Percentiles rank a stretch among this genome's conserved stretches.
Evolutionary conservation across 1,284 basidiomycete genomes (phyloP).

Genomic region (Ustilago sp.): DNA sequence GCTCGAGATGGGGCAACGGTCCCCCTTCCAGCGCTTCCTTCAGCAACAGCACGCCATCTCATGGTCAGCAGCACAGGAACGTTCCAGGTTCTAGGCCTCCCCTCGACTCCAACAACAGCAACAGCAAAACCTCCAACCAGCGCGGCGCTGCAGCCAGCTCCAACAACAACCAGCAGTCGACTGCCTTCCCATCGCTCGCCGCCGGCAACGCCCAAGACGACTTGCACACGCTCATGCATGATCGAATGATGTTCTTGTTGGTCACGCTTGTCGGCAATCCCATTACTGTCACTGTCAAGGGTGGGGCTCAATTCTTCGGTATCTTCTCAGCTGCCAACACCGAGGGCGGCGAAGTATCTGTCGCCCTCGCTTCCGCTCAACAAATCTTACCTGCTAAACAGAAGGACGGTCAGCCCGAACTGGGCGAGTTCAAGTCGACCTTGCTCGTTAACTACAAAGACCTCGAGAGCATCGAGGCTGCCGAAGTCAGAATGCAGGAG

Average conservation of each 20-base stretch:
- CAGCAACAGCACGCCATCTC: conserved; percentile 16
- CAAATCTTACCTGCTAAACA: conserved; percentile 43
- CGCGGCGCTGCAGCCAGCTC: conserved; percentile 14
- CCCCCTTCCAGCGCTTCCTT: conserved; percentile 29
- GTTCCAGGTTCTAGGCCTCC: conserved; percentile 10
- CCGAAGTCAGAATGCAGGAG: conserved; percentile 55
- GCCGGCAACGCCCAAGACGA: conserved; percentile 24
- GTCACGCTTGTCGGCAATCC: conserved; percentile 58
- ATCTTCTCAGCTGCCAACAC: conserved; percentile 59
- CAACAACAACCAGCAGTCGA: conserved; percentile 17
- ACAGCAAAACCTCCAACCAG: conserved; percentile 26
- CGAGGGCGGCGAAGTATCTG: conserved; percentile 53
- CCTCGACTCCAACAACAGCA: conserved; percentile 5
- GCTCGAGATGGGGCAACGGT: conserved; percentile 40
- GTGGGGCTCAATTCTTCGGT: conserved; percentile 60
- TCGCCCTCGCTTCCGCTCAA: conserved; percentile 59
- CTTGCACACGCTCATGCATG: conserved; percentile 50
- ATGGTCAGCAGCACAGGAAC: conserved; percentile 15
- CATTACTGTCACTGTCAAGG: conserved; percentile 57
- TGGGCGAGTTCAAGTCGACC: conserved; percentile 51
- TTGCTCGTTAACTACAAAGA: conserved; percentile 59
- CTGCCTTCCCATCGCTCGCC: conserved; percentile 39
- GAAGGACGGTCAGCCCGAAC: conserved; percentile 22
- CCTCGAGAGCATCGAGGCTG: conserved; percentile 53
- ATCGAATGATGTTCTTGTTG: conserved; percentile 57